Evolutionary conservation across 2,329 filamentous ascomycete species (phyloP), one percentile per base, ranked within the genome.

Genomic region (Cordyceps tenuipes): DNA sequence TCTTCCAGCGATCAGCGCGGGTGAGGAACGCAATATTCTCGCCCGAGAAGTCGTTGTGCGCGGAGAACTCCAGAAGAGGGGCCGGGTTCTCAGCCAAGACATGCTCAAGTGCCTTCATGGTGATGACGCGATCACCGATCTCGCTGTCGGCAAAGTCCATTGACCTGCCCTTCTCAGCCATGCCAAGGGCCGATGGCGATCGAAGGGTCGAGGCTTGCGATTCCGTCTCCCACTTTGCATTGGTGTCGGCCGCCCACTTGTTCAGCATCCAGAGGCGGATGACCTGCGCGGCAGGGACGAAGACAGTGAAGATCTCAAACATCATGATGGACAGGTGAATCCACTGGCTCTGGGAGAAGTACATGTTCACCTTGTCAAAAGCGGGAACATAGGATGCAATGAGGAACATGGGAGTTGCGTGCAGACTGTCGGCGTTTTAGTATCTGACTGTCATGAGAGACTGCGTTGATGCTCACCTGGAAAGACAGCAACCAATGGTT

Each of bases 11-110:
- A 13, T 72, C 68, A 26, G 82, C 73, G 43, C 72, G 71, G 23
- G 73, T 76, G 1, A 84, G 72, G 69, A 84, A 84, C 34, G 80
- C 75, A 63, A 84, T 79, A 64, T 84, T 84, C 66, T 84, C 81
- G 12, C 80, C 80, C 0, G 80, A 82, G 66, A 84, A 82, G 62
- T 84, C 81, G 60, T 77, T 76, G 0, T 76, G 71, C 2, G 80
- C 80, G 1, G 81, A 79, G 65, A 81, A 84, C 54, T 77, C 71
- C 36, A 82, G 76, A 0, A 84, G 72, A 1, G 75, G 75, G 1
- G 73, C 69, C 1, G 76, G 73, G 63, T 81, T 79, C 58, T 72
- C 69, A 7, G 72, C 66, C 1, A 84, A 70, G 13, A 77, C 75
- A 59, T 75, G 72, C 59, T 84, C 80, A 0, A 84, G 73, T 0